Conservation (phyloP, 257 asterid genomes). For the Penstemon davidsonii region DNA sequence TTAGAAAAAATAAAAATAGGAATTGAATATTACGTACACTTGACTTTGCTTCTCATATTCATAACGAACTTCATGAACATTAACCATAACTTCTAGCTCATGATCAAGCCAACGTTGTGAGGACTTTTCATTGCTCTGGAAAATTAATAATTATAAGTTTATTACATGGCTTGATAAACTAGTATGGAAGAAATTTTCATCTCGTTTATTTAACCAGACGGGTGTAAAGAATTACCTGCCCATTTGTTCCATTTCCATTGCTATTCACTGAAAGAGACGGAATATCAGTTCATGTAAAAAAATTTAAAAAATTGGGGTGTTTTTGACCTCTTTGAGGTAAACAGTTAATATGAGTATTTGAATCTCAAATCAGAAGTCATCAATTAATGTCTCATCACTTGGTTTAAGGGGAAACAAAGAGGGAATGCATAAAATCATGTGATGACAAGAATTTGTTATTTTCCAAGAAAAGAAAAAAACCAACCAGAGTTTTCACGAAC, state of each 20-base stretch:
- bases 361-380: slow-evolving; percentile 6
- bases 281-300: neutral
- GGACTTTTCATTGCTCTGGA: slow-evolving; percentile 82
- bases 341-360: neutral
- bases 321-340: too few species aligned
- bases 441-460: too few species aligned
- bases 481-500: slow-evolving; percentile 85
- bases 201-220: slow-evolving; percentile 8
- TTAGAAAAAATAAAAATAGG: slow-evolving; percentile 2
- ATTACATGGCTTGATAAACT: slow-evolving; percentile 20
- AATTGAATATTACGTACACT: slow-evolving; percentile 66
- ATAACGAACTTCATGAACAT: slow-evolving; percentile 97
- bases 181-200: neutral
- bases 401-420: too few species aligned
- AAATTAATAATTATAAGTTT: slow-evolving; percentile 10
- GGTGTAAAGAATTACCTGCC: slow-evolving; percentile 53
- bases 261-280: slow-evolving; percentile 53
- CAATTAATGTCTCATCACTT: neutral
- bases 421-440: too few species aligned
- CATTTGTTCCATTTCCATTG: slow-evolving; percentile 76
- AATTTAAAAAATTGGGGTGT: too few species aligned
- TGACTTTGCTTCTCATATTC: slow-evolving; percentile 99
- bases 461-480: slow-evolving; percentile 5
- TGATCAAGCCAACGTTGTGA: slow-evolving; percentile 96
- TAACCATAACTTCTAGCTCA: slow-evolving; percentile 96